Conservation (phyloP, 2,329 filamentous ascomycete species). For the Fusarium sp. region DNA sequence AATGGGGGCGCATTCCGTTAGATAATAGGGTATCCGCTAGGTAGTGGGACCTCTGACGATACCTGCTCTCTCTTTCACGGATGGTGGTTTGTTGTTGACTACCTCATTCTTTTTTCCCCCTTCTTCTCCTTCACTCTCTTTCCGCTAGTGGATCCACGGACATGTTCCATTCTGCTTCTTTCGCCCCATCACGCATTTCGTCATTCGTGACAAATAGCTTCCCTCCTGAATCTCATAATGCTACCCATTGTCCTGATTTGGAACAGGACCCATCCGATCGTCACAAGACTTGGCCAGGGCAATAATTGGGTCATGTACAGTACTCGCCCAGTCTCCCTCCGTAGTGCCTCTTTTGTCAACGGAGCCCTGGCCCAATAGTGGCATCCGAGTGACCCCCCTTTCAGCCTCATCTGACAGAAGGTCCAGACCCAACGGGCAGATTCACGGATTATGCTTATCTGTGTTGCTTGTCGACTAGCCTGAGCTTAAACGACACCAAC, state of each 20-base stretch:
- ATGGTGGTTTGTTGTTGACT: not conserved
- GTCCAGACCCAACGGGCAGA: conserved; percentile 23
- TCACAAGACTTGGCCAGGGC: conserved; percentile 5
- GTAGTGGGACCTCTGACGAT: conserved; percentile 31
- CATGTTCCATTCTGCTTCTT: conserved; percentile 32
- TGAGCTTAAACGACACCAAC: conserved; percentile 27
- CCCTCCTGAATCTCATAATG: conserved; percentile 2
- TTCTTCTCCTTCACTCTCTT: not conserved
- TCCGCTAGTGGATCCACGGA: conserved; percentile 14
- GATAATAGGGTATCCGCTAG: conserved; percentile 40
- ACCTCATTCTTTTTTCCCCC: not conserved
- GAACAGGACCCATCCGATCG: not conserved
- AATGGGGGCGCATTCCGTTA: conserved; percentile 45
- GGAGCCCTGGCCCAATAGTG: conserved; percentile 16
- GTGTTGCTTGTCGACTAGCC: conserved; percentile 9
- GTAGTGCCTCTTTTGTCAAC: conserved; percentile 12
- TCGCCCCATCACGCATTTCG: conserved; percentile 14
- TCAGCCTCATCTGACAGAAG: conserved; percentile 38
- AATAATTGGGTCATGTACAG: conserved; percentile 17
- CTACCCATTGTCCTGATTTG: conserved; percentile 8
- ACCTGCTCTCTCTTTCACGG: conserved; percentile 22
- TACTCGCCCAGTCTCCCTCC: too few species aligned
- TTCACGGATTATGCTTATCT: conserved; percentile 28
- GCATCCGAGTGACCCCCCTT: conserved; percentile 30
- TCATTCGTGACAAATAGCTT: conserved; percentile 40